Conservation (phyloP, 2,329 filamentous ascomycete genomes). For the Geoglossum cookeanum region DNA sequence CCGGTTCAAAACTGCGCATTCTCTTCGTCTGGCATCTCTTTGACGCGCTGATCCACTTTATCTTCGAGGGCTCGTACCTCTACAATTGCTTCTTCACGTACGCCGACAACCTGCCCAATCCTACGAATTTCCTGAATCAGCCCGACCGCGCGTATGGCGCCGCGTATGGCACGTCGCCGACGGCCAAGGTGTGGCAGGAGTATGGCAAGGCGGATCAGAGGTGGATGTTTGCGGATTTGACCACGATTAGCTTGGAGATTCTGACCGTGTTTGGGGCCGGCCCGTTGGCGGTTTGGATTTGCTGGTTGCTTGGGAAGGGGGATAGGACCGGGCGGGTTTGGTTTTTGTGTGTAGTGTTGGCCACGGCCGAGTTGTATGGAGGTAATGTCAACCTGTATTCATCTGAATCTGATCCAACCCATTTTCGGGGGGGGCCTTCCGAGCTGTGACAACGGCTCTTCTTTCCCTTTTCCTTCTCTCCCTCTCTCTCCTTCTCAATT, state of each 20-base stretch:
- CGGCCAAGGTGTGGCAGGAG: conserved; percentile 41
- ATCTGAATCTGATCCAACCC: too few species aligned
- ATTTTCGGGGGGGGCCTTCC: too few species aligned
- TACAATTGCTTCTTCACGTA: conserved; percentile 82
- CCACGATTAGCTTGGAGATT: conserved; percentile 38
- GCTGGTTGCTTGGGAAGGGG: conserved; percentile 28
- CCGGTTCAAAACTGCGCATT: conserved; percentile 41
- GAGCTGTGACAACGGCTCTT: too few species aligned
- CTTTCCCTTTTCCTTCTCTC: neutral
- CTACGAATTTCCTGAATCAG: conserved; percentile 29
- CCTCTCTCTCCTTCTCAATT: too few species aligned
- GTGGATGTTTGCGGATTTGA: conserved; percentile 40
- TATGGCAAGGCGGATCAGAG: conserved; percentile 44
- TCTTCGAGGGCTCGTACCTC: conserved; percentile 79
- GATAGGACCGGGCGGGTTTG: conserved; percentile 21
- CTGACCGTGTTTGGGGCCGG: conserved; percentile 41
- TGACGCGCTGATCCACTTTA: conserved; percentile 77
- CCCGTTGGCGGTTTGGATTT: conserved; percentile 37
- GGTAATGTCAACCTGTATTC: conserved; percentile 14
- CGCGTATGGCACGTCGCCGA: conserved; percentile 33
- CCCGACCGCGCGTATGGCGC: conserved; percentile 37
- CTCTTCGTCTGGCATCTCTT: conserved; percentile 93
- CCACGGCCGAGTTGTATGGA: conserved; percentile 45
- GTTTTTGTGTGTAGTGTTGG: conserved; percentile 38
- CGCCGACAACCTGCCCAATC: conserved; percentile 13